Percentiles rank a stretch among this genome's conserved stretches.
Evolutionary conservation across 768 basidiomycete genomes (phyloP).

Genomic region (Cytidiella melzeri): DNA sequence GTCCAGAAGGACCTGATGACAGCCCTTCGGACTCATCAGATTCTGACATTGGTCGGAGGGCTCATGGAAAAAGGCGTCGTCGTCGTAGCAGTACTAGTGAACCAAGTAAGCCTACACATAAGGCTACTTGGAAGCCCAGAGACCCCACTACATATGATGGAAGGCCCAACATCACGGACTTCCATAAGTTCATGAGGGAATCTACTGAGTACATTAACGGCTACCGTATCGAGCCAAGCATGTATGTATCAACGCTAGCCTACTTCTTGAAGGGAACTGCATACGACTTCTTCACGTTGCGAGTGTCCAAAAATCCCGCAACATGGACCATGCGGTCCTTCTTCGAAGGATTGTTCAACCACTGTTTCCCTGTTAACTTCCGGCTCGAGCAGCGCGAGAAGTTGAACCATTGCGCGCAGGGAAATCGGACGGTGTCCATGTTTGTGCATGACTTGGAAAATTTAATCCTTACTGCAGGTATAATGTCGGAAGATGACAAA

Average conservation of each 20-base stretch:
- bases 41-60: no score
- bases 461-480: conserved; percentile 28
- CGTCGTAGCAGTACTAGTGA: no score
- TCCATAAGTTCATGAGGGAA: no score
- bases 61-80: no score
- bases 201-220: no score
- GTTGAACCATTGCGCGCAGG: conserved; percentile 20
- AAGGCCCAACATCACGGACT: no score
- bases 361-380: conserved; percentile 20
- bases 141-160: no score
- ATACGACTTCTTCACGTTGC: conserved; percentile 20
- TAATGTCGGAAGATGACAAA: conserved; percentile 21
- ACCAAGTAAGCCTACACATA: no score
- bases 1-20: no score
- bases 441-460: conserved; percentile 31
- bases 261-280: conserved; percentile 29
- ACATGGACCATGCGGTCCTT: conserved; percentile 13
- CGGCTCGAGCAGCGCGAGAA: conserved; percentile 21
- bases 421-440: conserved; percentile 22
- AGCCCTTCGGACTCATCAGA: no score
- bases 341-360: conserved; percentile 18
- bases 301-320: conserved; percentile 11
- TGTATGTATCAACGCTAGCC: background rate
- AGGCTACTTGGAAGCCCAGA: no score
- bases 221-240: no score